Base-by-base conservation (phyloP, 2,329 filamentous ascomycete species). In the Gnomoniopsis sp. region DNA sequence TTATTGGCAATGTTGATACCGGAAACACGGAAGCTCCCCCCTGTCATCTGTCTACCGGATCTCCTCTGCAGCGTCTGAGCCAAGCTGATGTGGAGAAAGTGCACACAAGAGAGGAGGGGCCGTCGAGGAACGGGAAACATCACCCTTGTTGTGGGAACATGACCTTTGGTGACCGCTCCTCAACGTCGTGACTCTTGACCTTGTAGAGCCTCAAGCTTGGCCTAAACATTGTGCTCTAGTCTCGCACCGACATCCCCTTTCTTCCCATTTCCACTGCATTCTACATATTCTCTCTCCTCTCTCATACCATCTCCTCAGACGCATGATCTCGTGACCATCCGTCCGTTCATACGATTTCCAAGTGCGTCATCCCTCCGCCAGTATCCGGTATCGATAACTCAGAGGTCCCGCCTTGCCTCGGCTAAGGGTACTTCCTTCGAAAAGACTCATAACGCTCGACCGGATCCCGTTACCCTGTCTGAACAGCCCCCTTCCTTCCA, bases 351-450 rank as follows among this genome's bases (percentile, higher is more conserved):
- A 38, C 22, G 6, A 21, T 51, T 41, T 8, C 7, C 33, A 34
- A 53, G 43, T 57, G 53, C 58, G 58, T 60, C 58, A 60, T 57
- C 44, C 38, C 22, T 51, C 43, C 22, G 36, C 34, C 34, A 8
- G 34, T 8, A 17, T 47, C 33, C 55, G 50, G 34, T 61, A 59
- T 61, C 59, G 59, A 61, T 61, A 59, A 61, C 49, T 59, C 15
- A 15, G n/a, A 36, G 15, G 34, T 15, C 41, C 52, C 48, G 12
- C 43, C 43, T 59, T 59, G 59, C 59, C 59, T 61, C 59, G 59
- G 59, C 56, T 59, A 59, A 61, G 49, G 15, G 38, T 30, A 53
- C 53, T 44, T 59, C 57, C 34, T 44, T 7, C 34, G 33, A 33
- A 17, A 33, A 49, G 41, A 57, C 43, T 46, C 56, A 59, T 26